Evolutionary conservation across 2,329 filamentous ascomycete genomes (phyloP).

Genomic region (Sporothrix sp.): DNA sequence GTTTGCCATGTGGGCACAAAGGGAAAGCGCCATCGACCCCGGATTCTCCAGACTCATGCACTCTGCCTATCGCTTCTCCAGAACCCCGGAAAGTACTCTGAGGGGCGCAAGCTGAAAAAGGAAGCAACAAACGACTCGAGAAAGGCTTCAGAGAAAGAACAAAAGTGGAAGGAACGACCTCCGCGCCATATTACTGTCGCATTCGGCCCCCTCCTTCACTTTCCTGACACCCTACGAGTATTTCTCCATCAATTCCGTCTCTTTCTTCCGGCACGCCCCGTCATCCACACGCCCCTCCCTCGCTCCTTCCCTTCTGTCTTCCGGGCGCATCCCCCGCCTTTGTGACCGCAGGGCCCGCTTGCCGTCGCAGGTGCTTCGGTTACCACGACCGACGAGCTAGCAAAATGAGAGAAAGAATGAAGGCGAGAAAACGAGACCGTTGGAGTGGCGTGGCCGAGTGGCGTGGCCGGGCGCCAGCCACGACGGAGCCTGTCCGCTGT

Average conservation of each 20-base stretch:
- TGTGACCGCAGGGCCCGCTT: background rate
- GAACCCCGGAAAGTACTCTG: background rate
- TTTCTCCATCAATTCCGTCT: slow-evolving; percentile 6
- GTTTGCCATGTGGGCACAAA: background rate
- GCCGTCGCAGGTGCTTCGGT: background rate
- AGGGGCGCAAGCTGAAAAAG: background rate
- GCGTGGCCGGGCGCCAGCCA: no score
- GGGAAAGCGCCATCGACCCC: background rate
- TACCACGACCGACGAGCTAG: background rate
- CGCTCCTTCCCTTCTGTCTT: background rate
- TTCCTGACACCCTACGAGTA: background rate
- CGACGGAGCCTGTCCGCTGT: background rate
- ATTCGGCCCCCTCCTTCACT: background rate
- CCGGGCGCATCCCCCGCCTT: background rate
- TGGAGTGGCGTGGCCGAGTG: background rate
- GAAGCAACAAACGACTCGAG: background rate
- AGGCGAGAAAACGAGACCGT: background rate
- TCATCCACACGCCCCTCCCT: slow-evolving; percentile 3
- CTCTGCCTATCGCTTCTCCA: background rate
- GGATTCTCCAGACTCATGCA: slow-evolving; percentile 9
- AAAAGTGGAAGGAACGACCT: background rate
- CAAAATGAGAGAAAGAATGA: background rate
- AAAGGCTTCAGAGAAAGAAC: background rate
- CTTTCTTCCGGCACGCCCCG: slow-evolving; percentile 3
- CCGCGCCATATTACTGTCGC: background rate